Evolutionary conservation across 805 yeast species (phyloP), one percentile per base, ranked within the genome.

Genomic region (Saccharomyces paradoxus): DNA sequence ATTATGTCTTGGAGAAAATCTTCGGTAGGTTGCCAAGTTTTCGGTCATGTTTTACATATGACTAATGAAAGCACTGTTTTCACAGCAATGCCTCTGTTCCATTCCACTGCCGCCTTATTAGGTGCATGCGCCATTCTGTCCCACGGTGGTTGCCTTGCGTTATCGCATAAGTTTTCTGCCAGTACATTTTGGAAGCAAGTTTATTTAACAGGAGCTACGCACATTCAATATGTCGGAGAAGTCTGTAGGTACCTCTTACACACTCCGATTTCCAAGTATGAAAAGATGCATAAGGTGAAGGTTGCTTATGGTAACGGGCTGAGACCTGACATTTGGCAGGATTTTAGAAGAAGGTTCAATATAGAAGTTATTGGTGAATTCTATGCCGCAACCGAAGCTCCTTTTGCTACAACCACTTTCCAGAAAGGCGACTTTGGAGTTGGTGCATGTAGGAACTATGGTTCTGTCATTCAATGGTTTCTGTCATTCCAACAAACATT

Each of bases 21-120:
- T 6, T 79, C 77, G 49, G 75, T 86, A 74, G 96, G 96, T 1
- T 73, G 89, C 1, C 70, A 77, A 1, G 66, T 88, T 27, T 90
- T 89, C 65, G 88, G 89, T 1, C 78, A 78, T 58, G 84, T 88
- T 46, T 79, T 86, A 73, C 78, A 82, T 56, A 75, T 89, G 60
- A 69, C 73, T n/a, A 57, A 69, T 5, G 66, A 73, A 3, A 81
- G 87, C 14, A 80, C 77, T 12, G 83, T 89, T 9, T 87, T 86
- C 72, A 88, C 96, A 0, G 88, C 96, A 0, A 91, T 91, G 98
- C 98, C 98, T 1, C 74, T 92, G 56, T 91, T 92, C 67, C 98
- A 91, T 69, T 89, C 96, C 0, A 91, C 97, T 0, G 97, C 97
- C 3, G 87, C 96, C 0, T 78, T 89, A 70, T 72, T 91, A 53